A percentile compares a stretch with the other conserved stretches of the same genome.
Evolutionary conservation across 805 yeast species (phyloP).

Genomic region (Nadsonia fulvescens): DNA sequence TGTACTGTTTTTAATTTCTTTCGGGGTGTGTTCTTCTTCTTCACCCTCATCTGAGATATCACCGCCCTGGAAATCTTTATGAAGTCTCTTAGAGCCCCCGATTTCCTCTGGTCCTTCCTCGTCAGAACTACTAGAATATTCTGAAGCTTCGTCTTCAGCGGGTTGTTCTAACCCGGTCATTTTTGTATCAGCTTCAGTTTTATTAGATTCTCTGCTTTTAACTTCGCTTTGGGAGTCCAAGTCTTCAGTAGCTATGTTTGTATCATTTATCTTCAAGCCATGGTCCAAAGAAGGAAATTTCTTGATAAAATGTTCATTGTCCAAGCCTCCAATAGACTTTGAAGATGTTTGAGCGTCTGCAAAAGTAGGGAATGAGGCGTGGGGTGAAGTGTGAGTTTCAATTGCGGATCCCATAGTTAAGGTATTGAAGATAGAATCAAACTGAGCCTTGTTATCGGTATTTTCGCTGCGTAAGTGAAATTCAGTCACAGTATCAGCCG

Average conservation of each 20-base stretch:
- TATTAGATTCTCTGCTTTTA: neutral
- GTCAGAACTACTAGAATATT: slow-evolving; percentile 10
- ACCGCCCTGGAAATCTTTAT: too few relatives aligned
- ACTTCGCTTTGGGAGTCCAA: slow-evolving; percentile 8
- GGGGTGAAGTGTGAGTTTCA: too few relatives aligned
- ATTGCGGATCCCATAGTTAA: slow-evolving; percentile 3
- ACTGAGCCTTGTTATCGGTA: slow-evolving; percentile 3
- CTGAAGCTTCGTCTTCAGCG: slow-evolving; percentile 4
- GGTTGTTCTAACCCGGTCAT: too few relatives aligned
- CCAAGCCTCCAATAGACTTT: slow-evolving; percentile 20
- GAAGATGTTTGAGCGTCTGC: too few relatives aligned
- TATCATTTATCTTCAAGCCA: slow-evolving; percentile 2
- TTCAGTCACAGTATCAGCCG: slow-evolving; percentile 4
- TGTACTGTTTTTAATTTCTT: too few relatives aligned
- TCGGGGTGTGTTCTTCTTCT: too few relatives aligned
- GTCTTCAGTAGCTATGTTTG: slow-evolving; percentile 6
- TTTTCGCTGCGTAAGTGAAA: slow-evolving; percentile 7
- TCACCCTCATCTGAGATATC: too few relatives aligned
- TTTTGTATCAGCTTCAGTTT: slow-evolving; percentile 1
- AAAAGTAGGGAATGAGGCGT: slow-evolving; percentile 2
- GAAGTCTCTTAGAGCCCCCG: too few relatives aligned
- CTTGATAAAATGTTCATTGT: slow-evolving; percentile 6
- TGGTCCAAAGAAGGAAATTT: slow-evolving; percentile 3
- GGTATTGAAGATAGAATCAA: slow-evolving; percentile 4
- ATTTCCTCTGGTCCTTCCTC: slow-evolving; percentile 15